These are phyloP conservation scores for Zangia roseola DNA, from an alignment of 768 basidiomycete species.

Conservation along the genomic window DNA sequence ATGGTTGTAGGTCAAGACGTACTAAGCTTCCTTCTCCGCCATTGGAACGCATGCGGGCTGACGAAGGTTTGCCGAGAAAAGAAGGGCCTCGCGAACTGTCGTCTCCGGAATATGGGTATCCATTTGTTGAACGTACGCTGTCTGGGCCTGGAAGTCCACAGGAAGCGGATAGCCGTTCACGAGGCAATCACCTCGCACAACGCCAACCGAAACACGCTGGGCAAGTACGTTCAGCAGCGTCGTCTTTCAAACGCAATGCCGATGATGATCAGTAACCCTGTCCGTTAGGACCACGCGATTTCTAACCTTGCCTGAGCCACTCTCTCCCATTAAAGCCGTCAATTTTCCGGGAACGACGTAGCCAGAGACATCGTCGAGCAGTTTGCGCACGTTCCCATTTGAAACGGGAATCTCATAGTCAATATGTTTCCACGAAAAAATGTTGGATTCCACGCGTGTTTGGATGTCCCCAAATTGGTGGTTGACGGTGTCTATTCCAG, in stretches of 20 bases:
- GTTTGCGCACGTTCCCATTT: conserved; percentile 36
- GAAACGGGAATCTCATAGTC: conserved; percentile 53
- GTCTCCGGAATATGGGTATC: conserved; percentile 74
- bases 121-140: conserved; percentile 60
- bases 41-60: conserved; percentile 65
- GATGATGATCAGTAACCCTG: neutral
- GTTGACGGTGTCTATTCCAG: neutral
- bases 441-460: too few species aligned
- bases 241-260: conserved; percentile 38
- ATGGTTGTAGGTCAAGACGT: conserved; percentile 32
- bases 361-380: conserved; percentile 47
- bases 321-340: conserved; percentile 50
- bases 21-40: conserved; percentile 80
- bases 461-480: too few species aligned
- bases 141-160: conserved; percentile 62
- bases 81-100: conserved; percentile 79
- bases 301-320: conserved; percentile 32
- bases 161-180: conserved; percentile 56
- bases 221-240: conserved; percentile 60
- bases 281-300: neutral
- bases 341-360: conserved; percentile 51
- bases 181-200: conserved; percentile 50
- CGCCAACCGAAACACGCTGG: conserved; percentile 45
- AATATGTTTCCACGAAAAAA: conserved; percentile 79
- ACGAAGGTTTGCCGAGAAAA: conserved; percentile 77